Base-by-base conservation (phyloP, 2,329 filamentous ascomycete genomes). In the Aureobasidium sp. region DNA sequence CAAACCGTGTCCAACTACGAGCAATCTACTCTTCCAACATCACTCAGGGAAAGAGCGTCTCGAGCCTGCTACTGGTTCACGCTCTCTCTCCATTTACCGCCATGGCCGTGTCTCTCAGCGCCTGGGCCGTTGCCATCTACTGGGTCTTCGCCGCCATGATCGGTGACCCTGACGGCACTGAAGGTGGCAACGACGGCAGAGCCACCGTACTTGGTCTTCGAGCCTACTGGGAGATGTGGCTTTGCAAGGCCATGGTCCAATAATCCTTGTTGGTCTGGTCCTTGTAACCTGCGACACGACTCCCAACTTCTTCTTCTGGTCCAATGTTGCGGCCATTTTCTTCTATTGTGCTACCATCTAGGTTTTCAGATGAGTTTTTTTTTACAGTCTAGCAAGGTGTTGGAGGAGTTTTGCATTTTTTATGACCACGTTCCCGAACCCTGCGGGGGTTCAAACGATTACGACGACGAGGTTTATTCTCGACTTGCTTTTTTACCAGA, bases 61-160 rank as follows among this genome's bases (percentile, higher is more conserved):
- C 73, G 2, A 75, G 76, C 69, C 75, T 86, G 16, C 71, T 85
- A 9, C 64, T 78, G 58, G 76, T 86, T 53, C 78, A 83, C 64
- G 66, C 84, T 1, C 71, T 84, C 30, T 82, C 82, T 3, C 82
- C 84, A 2, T 67, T 86, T 42, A 71, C 85, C 53, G 82, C 82
- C 59, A 71, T 85, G 11, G 81, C 79, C 41, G 75, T 86, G 50
- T 78, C 83, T 25, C 70, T 85, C 15, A 79, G 80, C 1, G 78
- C 80, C 6, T 86, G 83, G 83, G 79, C 81, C 0, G 78, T 83
- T 0, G 83, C 82, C 1, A 80, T 77, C 25, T 87, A 86, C 73
- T 86, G 84, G 84, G 73, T 85, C 57, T 85, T 84, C 67, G 78
- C 82, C 29, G 79, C 79, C 67, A 81, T 86, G 11, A 73, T 87